Percentiles rank a stretch among this genome's conserved stretches.
These are phyloP conservation scores for Blastobotrys apis DNA, from an alignment of 1,139 yeast species.

Conservation along the genomic window DNA sequence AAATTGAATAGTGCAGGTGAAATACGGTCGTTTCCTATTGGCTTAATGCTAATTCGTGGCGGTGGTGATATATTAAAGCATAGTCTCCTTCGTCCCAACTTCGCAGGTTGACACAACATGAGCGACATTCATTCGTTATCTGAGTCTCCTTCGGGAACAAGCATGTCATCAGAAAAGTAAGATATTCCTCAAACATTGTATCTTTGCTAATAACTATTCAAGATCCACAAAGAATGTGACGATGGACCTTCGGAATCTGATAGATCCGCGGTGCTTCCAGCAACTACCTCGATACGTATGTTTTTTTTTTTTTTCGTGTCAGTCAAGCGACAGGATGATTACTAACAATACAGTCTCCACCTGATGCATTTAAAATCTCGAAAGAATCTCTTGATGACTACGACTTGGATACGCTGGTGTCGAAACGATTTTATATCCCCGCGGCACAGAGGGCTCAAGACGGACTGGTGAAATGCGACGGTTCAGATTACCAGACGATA, in stretches of 20 bases:
- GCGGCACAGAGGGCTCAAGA: conserved; percentile 26
- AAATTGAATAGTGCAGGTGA: neutral
- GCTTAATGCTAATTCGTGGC: no score
- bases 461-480: conserved; percentile 14
- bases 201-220: neutral
- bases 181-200: neutral
- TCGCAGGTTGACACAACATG: neutral
- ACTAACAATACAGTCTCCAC: conserved; percentile 17
- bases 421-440: conserved; percentile 22
- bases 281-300: conserved; percentile 22
- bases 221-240: neutral
- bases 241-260: conserved; percentile 18
- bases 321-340: neutral
- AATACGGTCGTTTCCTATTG: no score
- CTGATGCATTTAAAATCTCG: conserved; percentile 22
- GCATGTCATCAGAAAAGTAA: conserved; percentile 3
- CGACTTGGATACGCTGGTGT: conserved; percentile 18
- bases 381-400: conserved; percentile 18
- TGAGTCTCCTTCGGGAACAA: neutral
- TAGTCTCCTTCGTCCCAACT: neutral
- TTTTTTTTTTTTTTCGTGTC: no score
- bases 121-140: neutral
- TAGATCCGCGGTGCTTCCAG: conserved; percentile 25
- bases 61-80: neutral
- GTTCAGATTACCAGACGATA: conserved; percentile 17